Conservation (phyloP, 2,329 filamentous ascomycete species). For the Nothomitra cinnamomea region DNA sequence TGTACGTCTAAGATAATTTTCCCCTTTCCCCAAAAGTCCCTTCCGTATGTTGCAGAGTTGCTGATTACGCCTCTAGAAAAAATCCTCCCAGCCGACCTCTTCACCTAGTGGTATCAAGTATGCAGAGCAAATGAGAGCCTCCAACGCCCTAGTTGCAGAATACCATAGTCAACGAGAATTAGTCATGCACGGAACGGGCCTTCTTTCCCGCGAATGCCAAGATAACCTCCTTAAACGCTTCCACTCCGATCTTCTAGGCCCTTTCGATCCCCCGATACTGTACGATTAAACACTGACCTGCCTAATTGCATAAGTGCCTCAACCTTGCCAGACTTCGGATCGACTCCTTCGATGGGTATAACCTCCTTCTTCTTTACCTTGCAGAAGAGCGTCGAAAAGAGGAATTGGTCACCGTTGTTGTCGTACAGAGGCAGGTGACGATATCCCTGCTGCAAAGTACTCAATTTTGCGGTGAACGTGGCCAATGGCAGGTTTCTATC, state of each 20-base stretch:
- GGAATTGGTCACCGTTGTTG: constrained; percentile 74
- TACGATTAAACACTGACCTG: constrained; percentile 10
- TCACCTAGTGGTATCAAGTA: no score
- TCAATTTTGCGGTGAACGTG: constrained; percentile 83
- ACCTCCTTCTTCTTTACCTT: constrained; percentile 51
- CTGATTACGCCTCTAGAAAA: no score
- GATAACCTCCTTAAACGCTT: not conserved
- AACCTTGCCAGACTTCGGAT: constrained; percentile 8
- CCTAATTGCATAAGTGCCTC: constrained; percentile 8
- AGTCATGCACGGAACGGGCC: not conserved
- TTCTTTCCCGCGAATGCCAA: not conserved
- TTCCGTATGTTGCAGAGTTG: no score
- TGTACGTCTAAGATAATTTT: no score
- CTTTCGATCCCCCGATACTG: constrained; percentile 7
- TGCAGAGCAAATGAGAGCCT: no score
- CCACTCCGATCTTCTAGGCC: not conserved
- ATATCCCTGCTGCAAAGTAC: constrained; percentile 78
- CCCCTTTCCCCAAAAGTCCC: no score
- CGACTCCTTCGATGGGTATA: constrained; percentile 20
- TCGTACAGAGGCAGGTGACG: constrained; percentile 84
- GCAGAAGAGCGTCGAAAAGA: constrained; percentile 91
- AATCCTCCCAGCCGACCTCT: no score
- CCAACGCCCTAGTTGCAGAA: no score
- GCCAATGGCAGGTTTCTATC: constrained; percentile 47
- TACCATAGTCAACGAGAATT: no score